Conservation (phyloP, 1,284 basidiomycete species). For the Rhizoctonia solani region DNA sequence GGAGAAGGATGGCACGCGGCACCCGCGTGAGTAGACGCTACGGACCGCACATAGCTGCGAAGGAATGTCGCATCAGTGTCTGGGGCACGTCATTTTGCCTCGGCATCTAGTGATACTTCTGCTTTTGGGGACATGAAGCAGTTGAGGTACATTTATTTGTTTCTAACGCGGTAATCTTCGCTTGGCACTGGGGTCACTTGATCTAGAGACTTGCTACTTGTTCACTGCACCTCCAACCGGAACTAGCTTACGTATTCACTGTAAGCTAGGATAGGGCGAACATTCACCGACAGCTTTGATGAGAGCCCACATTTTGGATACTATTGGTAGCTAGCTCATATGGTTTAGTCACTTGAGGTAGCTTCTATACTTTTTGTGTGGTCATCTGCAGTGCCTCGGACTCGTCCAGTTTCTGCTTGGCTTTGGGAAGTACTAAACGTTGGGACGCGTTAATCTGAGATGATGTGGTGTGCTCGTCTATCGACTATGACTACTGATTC, state of each 20-base stretch:
- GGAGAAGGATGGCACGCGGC: too few relatives aligned
- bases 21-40: too few relatives aligned
- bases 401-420: neutral
- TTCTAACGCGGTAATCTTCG: neutral
- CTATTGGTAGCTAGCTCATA: neutral
- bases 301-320: neutral
- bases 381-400: neutral
- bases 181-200: neutral
- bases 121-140: neutral
- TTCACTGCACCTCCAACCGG: neutral
- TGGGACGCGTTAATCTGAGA: neutral
- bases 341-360: neutral
- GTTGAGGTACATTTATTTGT: neutral
- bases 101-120: neutral
- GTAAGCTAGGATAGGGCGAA: neutral
- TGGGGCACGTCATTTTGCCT: too few relatives aligned
- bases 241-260: neutral
- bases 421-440: neutral
- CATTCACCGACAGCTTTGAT: neutral
- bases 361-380: neutral
- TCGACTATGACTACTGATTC: neutral
- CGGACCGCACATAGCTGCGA: too few relatives aligned
- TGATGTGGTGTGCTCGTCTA: neutral
- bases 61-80: too few relatives aligned
- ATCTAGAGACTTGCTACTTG: neutral